Percentiles rank a stretch among this genome's conserved stretches.
Conservation (phyloP, 176 grass and related monocot species). For the Secale cereale region DNA sequence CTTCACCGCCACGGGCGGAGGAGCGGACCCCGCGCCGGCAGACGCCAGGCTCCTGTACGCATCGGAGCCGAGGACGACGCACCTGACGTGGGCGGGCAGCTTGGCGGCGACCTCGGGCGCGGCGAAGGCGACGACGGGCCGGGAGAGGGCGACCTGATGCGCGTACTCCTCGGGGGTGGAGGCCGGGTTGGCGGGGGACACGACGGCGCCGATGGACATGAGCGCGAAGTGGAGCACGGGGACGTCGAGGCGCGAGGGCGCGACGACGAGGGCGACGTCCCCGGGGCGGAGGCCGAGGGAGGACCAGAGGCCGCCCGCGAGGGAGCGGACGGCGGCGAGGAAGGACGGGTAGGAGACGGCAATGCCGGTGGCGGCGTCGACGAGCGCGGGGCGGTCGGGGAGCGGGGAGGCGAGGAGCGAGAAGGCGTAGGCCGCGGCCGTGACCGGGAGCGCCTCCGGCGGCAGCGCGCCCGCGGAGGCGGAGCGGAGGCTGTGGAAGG, state of each 20-base stretch:
- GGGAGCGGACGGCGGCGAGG: slow-evolving; percentile 49
- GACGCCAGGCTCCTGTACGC: slow-evolving; percentile 32
- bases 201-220: slow-evolving; percentile 64
- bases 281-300: slow-evolving; percentile 37
- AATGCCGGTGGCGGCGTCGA: slow-evolving; percentile 49
- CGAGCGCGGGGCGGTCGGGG: slow-evolving; percentile 37
- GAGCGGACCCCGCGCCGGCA: neutral
- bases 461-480: neutral
- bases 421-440: slow-evolving; percentile 48
- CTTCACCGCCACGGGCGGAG: slow-evolving; percentile 37
- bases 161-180: slow-evolving; percentile 49
- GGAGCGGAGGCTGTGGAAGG: slow-evolving; percentile 60
- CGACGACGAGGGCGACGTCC: slow-evolving; percentile 48
- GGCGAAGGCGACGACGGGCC: slow-evolving; percentile 52
- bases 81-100: slow-evolving; percentile 26
- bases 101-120: slow-evolving; percentile 33
- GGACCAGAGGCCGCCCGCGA: slow-evolving; percentile 42
- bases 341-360: slow-evolving; percentile 55
- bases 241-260: slow-evolving; percentile 49
- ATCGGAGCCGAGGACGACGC: slow-evolving; percentile 56
- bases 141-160: slow-evolving; percentile 43
- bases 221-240: slow-evolving; percentile 61
- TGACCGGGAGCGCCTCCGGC: slow-evolving; percentile 45
- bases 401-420: slow-evolving; percentile 43
- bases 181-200: slow-evolving; percentile 64